Conservation (phyloP, 2,329 filamentous ascomycete species). For the Apiospora pterosperma region DNA sequence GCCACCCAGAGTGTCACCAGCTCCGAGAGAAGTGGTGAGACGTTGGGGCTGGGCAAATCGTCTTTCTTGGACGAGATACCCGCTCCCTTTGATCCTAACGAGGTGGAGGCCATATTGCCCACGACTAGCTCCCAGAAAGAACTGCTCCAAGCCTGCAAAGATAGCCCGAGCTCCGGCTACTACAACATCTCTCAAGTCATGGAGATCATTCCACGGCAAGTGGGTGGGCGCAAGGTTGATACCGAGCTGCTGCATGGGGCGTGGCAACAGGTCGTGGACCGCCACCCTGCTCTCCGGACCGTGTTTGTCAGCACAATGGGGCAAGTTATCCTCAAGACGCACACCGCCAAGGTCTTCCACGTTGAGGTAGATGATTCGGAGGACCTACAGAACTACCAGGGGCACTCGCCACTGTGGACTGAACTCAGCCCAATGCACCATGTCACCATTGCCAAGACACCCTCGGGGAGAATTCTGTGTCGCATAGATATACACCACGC, state of each 20-base stretch:
- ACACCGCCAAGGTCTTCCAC: background rate
- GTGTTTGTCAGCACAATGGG: background rate
- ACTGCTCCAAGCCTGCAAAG: background rate
- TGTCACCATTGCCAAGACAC: conserved; percentile 3
- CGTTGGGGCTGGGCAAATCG: background rate
- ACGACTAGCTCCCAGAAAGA: conserved; percentile 2
- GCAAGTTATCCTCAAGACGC: background rate
- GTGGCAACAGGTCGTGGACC: conserved; percentile 10
- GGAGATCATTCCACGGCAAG: background rate
- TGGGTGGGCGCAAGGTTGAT: background rate
- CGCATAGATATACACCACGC: conserved; percentile 8
- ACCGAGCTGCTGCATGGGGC: conserved; percentile 3
- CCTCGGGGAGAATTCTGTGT: background rate
- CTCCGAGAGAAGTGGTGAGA: conserved; percentile 2
- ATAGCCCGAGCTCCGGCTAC: conserved; percentile 5
- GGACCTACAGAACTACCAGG: background rate
- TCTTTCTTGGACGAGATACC: conserved; percentile 1
- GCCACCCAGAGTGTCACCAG: conserved; percentile 9
- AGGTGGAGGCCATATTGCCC: conserved; percentile 1
- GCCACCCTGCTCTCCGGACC: conserved; percentile 8
- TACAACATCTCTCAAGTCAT: conserved; percentile 8
- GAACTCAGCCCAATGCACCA: conserved; percentile 4
- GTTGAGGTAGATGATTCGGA: background rate
- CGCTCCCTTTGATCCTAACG: background rate
- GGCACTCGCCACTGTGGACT: background rate